phyloP scores from a whole-genome alignment of 2,329 filamentous ascomycete species.

The Colletotrichum lentis region DNA sequence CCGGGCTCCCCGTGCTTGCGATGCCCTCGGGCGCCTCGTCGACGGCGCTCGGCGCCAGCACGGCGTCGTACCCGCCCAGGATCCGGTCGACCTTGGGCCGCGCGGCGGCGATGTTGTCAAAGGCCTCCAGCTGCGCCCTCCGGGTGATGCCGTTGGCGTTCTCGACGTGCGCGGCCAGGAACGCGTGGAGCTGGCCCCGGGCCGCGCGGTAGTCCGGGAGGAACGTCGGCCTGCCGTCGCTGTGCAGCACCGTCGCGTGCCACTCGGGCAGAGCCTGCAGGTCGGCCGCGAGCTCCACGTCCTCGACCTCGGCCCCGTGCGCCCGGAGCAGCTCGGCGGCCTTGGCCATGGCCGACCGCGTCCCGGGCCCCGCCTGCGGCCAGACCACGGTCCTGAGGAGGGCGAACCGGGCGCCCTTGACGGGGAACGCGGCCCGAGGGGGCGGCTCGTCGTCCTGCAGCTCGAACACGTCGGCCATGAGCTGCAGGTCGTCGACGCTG shows the following conservation, averaged over 20 bases:
- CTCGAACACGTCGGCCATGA: constrained; percentile 63
- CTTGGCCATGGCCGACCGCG: constrained; percentile 51
- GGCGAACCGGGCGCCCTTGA: constrained; percentile 62
- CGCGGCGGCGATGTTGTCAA: constrained; percentile 59
- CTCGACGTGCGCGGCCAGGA: constrained; percentile 60
- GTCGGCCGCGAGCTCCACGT: constrained; percentile 60
- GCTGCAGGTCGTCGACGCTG: constrained; percentile 63
- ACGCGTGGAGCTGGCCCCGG: constrained; percentile 56
- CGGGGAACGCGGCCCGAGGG: constrained; percentile 41
- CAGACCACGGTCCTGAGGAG: constrained; percentile 64
- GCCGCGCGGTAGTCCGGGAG: constrained; percentile 60
- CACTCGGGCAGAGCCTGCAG: constrained; percentile 60
- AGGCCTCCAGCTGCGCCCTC: constrained; percentile 60
- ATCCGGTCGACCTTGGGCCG: constrained; percentile 62
- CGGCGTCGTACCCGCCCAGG: constrained; percentile 57
- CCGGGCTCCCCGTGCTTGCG: constrained; percentile 62
- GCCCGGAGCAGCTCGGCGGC: constrained; percentile 51
- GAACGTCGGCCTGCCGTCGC: constrained; percentile 63
- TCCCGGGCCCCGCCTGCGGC: constrained; percentile 55
- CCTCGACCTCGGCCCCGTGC: constrained; percentile 64
- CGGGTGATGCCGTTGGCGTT: constrained; percentile 54
- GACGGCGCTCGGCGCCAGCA: constrained; percentile 64
- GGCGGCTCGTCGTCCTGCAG: constrained; percentile 62
- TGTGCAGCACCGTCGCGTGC: constrained; percentile 59
- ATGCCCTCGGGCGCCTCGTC: constrained; percentile 65